Percentiles rank a stretch among this genome's conserved stretches.
Evolutionary conservation across 192 early-diverging fungal genomes (phyloP).

Genomic region (Mortierella hygrophila): DNA sequence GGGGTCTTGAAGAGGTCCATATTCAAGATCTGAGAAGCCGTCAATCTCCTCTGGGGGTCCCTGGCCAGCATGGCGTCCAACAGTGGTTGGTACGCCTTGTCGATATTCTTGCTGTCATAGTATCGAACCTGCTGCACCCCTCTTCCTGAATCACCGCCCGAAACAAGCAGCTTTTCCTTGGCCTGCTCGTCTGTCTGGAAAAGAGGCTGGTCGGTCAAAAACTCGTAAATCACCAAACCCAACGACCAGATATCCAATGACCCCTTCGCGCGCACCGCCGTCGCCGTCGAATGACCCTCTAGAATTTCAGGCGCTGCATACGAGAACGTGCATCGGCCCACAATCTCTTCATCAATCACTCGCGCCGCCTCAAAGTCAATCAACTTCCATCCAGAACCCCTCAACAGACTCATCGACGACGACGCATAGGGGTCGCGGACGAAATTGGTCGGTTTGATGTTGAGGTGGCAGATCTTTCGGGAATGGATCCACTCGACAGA

Average conservation of each 20-base stretch:
- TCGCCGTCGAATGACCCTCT: slow-evolving; percentile 42
- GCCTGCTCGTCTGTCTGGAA: slow-evolving; percentile 48
- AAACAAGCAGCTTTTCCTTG: slow-evolving; percentile 17
- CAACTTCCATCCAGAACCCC: slow-evolving; percentile 55
- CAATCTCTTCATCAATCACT: slow-evolving; percentile 62
- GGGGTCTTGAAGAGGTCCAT: slow-evolving; percentile 41
- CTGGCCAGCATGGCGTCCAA: slow-evolving; percentile 41
- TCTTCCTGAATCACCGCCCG: not conserved
- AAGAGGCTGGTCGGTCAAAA: slow-evolving; percentile 40
- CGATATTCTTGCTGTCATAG: slow-evolving; percentile 30
- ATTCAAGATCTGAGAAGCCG: slow-evolving; percentile 32
- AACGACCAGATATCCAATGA: slow-evolving; percentile 64
- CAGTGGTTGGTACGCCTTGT: slow-evolving; percentile 14
- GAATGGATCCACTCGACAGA: slow-evolving; percentile 39
- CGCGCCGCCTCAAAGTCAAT: slow-evolving; percentile 68
- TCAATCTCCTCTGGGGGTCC: slow-evolving; percentile 30
- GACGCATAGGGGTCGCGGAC: slow-evolving; percentile 45
- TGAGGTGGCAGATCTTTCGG: slow-evolving; percentile 51
- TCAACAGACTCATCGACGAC: not conserved
- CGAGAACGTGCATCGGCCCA: slow-evolving; percentile 61
- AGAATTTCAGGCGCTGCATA: slow-evolving; percentile 63
- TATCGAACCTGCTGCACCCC: slow-evolving; percentile 28
- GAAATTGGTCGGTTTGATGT: slow-evolving; percentile 51
- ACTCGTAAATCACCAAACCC: slow-evolving; percentile 61
- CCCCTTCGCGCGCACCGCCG: slow-evolving; percentile 55